Conservation (phyloP, 2,329 filamentous ascomycete species). For the Microcyclosporella mali region DNA sequence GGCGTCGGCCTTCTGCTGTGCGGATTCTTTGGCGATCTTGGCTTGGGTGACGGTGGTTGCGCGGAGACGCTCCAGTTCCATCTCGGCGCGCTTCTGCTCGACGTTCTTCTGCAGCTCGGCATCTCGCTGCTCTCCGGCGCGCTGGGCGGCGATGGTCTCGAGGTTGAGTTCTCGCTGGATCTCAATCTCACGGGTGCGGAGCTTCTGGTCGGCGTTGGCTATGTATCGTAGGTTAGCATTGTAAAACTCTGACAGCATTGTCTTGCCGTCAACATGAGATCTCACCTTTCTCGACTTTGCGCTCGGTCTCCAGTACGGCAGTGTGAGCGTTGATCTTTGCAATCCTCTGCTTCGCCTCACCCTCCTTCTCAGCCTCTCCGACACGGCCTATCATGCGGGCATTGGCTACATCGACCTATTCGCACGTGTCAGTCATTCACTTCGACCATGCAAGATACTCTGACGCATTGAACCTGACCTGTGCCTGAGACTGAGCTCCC, state of each 20-base stretch:
- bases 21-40: constrained; percentile 50
- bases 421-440: too few relatives aligned
- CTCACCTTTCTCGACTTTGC: constrained; percentile 76
- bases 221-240: too few relatives aligned
- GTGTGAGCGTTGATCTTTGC: constrained; percentile 84
- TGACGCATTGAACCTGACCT: constrained; percentile 26
- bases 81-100: constrained; percentile 68
- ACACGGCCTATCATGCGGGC: constrained; percentile 60
- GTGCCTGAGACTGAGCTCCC: constrained; percentile 74
- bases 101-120: constrained; percentile 75
- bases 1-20: constrained; percentile 47
- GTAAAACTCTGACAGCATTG: too few relatives aligned
- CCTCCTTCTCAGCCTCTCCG: constrained; percentile 70
- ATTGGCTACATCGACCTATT: constrained; percentile 50
- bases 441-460: too few relatives aligned
- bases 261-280: too few relatives aligned
- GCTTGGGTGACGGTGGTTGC: constrained; percentile 75
- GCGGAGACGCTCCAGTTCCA: constrained; percentile 73
- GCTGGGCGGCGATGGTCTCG: constrained; percentile 65
- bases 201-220: constrained; percentile 67
- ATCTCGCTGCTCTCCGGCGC: constrained; percentile 67
- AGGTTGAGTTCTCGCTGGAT: constrained; percentile 70
- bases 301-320: constrained; percentile 75
- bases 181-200: constrained; percentile 65
- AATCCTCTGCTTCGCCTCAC: constrained; percentile 76